These are phyloP conservation scores for Yarrowia phangngaensis DNA, from an alignment of 805 yeast species.

Conservation along the genomic window DNA sequence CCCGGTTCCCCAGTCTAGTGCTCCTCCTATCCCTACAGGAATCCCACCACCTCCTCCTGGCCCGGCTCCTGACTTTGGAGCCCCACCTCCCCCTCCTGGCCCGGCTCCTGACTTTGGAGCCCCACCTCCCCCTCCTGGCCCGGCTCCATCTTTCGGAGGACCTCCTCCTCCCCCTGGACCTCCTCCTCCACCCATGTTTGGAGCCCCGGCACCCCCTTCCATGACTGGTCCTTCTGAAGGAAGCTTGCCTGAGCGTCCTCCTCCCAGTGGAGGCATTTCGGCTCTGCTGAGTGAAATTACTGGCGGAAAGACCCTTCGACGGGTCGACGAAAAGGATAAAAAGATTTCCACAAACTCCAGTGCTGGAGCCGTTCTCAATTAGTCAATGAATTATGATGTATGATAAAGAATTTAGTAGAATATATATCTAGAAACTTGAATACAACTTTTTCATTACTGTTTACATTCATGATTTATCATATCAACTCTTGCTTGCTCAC, in stretches of 20 bases:
- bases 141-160: slow-evolving; percentile 46
- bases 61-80: slow-evolving; percentile 38
- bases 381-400: not conserved
- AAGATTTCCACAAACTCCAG: slow-evolving; percentile 30
- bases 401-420: too few species aligned
- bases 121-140: slow-evolving; percentile 42
- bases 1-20: slow-evolving; percentile 39
- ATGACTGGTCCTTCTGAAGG: slow-evolving; percentile 36
- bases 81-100: slow-evolving; percentile 39
- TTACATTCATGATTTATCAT: too few species aligned
- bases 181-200: slow-evolving; percentile 39
- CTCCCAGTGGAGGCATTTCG: slow-evolving; percentile 35
- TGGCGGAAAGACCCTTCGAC: slow-evolving; percentile 36
- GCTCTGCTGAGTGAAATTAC: too few species aligned
- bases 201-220: slow-evolving; percentile 39
- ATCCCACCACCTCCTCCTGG: slow-evolving; percentile 39
- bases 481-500: too few species aligned
- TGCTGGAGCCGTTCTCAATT: slow-evolving; percentile 17
- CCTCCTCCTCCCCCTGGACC: slow-evolving; percentile 39
- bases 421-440: too few species aligned
- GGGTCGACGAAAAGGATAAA: slow-evolving; percentile 37
- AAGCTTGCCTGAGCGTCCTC: slow-evolving; percentile 31
- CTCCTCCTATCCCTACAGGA: slow-evolving; percentile 31
- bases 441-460: too few species aligned
- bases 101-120: slow-evolving; percentile 35